Base-by-base conservation (phyloP, 129 eudicot species). In the Sambucus nigra region DNA sequence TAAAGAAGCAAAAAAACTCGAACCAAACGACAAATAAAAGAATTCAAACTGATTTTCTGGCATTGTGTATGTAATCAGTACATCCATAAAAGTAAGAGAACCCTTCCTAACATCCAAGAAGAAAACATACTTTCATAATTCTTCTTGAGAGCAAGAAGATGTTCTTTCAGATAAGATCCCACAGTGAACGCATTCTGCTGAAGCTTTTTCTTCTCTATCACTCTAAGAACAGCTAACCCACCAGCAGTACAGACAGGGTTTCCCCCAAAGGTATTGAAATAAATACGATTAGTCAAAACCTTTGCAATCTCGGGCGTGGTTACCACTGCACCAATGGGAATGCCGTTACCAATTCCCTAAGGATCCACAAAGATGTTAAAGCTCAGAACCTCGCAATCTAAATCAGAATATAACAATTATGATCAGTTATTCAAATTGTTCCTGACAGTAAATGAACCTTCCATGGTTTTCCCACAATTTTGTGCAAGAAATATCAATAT, bases 241-340 rank as follows among this genome's bases (percentile, higher is more conserved):
- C 65, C 88, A 15, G 88, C 76, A 17, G 88, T 80, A 53, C 94
- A 80, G 2, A 84, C 88, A 27, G 94, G 94, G 54, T 80, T 84
- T 48, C 94, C 94, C 7, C 94, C 94, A 69, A 80, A 80, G 22
- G 88, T 80, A 32, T 76, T 80, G 45, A 80, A 72, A 64, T 80
- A 80, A 35, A 59, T 75, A 20, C 72, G 73, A 47, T 50, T 28
- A 4, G 80, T 59, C 77, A 80, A 57, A 39, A 69, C 81, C 31
- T 75, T 60, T 12, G 94, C 94, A 56, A 84, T 80, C 47, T 80
- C 82, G 18, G 75, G 77, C 55, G 94, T 84, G 40, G 94, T 84
- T 38, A 84, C 81, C n/a, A 84, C 88, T 40, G 94, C 94, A 62
- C 94, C 94, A 53, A 84, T 76, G 4, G 94, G 94, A 45, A 84